Evolutionary conservation across 2,329 filamentous ascomycete genomes (phyloP).

Genomic region (Aspergillus uvarum): DNA sequence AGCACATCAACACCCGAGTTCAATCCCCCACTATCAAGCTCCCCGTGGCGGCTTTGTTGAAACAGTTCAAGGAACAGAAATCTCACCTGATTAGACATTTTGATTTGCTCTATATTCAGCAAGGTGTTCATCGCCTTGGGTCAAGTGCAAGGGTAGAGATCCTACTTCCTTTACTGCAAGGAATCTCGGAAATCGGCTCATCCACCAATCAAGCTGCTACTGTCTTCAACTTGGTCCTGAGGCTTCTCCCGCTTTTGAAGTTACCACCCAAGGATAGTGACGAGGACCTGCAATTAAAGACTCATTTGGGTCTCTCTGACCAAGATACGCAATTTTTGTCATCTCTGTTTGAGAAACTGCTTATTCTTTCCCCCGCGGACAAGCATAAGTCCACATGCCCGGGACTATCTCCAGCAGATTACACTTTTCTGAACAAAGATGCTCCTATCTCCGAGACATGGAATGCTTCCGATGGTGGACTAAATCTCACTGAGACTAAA

Average conservation of each 20-base stretch:
- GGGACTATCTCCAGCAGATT: conserved; percentile 65
- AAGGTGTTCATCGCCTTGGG: conserved; percentile 67
- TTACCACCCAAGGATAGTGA: conserved; percentile 74
- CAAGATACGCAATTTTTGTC: conserved; percentile 74
- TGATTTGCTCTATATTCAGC: conserved; percentile 84
- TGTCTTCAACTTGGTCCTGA: conserved; percentile 80
- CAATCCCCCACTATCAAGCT: conserved; percentile 67
- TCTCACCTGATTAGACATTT: conserved; percentile 79
- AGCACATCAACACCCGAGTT: conserved; percentile 68
- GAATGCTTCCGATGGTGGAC: conserved; percentile 60
- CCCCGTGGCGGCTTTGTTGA: conserved; percentile 78
- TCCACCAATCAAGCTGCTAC: conserved; percentile 58
- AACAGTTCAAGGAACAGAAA: conserved; percentile 81
- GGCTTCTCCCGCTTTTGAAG: conserved; percentile 65
- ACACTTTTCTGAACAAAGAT: conserved; percentile 68
- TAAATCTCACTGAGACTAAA: conserved; percentile 70
- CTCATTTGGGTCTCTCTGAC: conserved; percentile 64
- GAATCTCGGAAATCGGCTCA: conserved; percentile 61
- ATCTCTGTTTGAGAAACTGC: conserved; percentile 71
- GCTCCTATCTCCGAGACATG: conserved; percentile 52
- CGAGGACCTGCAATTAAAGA: conserved; percentile 70
- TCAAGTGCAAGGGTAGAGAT: conserved; percentile 66
- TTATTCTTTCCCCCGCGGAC: conserved; percentile 63
- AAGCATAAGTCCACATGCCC: conserved; percentile 49
- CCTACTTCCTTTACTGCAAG: conserved; percentile 67